Conservation (phyloP, 805 yeast genomes). For the Starmerella floricola region DNA sequence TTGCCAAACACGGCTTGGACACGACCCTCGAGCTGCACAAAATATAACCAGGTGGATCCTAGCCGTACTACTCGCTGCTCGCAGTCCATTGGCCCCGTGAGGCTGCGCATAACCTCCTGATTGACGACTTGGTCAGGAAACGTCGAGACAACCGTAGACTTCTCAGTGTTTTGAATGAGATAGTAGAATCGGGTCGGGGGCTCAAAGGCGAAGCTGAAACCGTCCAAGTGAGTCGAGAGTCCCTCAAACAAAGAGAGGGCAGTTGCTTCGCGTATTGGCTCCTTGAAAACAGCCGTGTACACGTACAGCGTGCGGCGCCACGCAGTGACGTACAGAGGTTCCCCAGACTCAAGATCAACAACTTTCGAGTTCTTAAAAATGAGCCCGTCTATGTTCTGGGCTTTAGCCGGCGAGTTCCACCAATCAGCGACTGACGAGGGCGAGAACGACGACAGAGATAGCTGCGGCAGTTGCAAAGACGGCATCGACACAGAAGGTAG, state of each 20-base stretch:
- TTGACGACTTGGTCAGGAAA: slow-evolving; percentile 5
- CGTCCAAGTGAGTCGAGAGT: slow-evolving; percentile 13
- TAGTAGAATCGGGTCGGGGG: slow-evolving; percentile 20
- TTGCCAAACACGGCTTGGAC: slow-evolving; percentile 15
- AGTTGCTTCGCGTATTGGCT: not conserved
- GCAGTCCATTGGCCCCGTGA: not conserved
- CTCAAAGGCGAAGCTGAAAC: slow-evolving; percentile 21
- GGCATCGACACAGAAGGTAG: slow-evolving; percentile 1
- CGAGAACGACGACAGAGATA: not conserved
- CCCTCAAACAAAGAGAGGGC: slow-evolving; percentile 6
- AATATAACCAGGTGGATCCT: slow-evolving; percentile 18
- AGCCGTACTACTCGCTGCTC: slow-evolving; percentile 11
- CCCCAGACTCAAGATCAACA: slow-evolving; percentile 1
- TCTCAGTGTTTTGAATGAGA: slow-evolving; percentile 5
- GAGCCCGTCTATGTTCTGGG: slow-evolving; percentile 3
- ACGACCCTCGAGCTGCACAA: slow-evolving; percentile 1
- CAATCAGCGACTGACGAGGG: not conserved
- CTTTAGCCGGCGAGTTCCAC: not conserved
- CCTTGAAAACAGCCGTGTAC: slow-evolving; percentile 6
- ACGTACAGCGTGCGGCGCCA: slow-evolving; percentile 9
- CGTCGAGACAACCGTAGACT: slow-evolving; percentile 8
- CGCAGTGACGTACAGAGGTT: not conserved
- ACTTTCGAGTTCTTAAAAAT: not conserved
- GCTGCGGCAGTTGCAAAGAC: not conserved
- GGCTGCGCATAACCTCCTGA: slow-evolving; percentile 8